Evolutionary conservation across 768 basidiomycete genomes (phyloP).

Genomic region (Leccinum barrowsii): DNA sequence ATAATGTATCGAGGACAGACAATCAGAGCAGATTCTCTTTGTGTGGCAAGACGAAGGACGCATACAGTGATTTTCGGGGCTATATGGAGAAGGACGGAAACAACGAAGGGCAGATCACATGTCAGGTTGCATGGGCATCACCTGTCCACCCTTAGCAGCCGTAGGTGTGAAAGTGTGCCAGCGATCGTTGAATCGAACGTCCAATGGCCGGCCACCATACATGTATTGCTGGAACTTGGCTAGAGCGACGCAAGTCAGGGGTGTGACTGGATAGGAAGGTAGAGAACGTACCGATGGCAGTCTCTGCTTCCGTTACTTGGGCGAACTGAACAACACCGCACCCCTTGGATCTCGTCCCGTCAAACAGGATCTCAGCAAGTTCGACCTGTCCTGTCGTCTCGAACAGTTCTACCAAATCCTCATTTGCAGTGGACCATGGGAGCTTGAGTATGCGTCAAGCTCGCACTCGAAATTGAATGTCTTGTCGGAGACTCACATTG

Average conservation of each 20-base stretch:
- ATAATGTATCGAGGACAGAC: neutral
- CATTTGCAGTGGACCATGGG: constrained; percentile 98
- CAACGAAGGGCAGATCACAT: constrained; percentile 12
- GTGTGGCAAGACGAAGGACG: neutral
- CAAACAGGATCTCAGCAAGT: constrained; percentile 91
- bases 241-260: constrained; percentile 18
- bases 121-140: constrained; percentile 64
- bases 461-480: neutral
- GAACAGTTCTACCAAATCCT: constrained; percentile 96
- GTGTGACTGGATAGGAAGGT: neutral
- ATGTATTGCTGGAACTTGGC: constrained; percentile 96
- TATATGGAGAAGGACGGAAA: neutral
- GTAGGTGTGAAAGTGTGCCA: constrained; percentile 92
- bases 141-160: constrained; percentile 83
- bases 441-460: constrained; percentile 46
- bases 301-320: constrained; percentile 84
- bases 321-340: constrained; percentile 95
- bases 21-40: neutral
- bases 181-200: constrained; percentile 92
- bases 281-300: constrained; percentile 70
- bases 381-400: constrained; percentile 97
- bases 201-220: constrained; percentile 87
- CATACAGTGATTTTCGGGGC: neutral
- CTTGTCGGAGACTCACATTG: constrained; percentile 66
- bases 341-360: constrained; percentile 89